These are phyloP conservation scores for Tubosaeta sp. DNA, from an alignment of 768 basidiomycete genomes.

Conservation along the genomic window DNA sequence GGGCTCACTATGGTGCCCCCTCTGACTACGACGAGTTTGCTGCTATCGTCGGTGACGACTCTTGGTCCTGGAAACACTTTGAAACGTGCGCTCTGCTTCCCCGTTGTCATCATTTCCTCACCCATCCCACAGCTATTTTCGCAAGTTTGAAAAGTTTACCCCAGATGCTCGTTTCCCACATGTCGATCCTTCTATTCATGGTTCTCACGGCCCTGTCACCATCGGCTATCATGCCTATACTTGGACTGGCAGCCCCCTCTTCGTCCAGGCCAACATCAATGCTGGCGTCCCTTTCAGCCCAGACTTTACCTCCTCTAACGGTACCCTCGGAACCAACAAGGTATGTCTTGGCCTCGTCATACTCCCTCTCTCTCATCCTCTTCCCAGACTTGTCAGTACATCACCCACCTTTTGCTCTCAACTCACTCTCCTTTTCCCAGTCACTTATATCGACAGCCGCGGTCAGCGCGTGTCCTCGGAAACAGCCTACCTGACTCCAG, in stretches of 20 bases:
- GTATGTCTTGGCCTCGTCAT: slow-evolving; percentile 32
- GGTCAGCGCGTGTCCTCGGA: slow-evolving; percentile 59
- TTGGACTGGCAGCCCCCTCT: slow-evolving; percentile 44
- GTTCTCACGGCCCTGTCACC: slow-evolving; percentile 51
- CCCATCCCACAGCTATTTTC: slow-evolving; percentile 51
- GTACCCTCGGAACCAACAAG: slow-evolving; percentile 59
- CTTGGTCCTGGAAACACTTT: slow-evolving; percentile 55
- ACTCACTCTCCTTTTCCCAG: slow-evolving; percentile 32
- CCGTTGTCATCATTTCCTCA: neutral
- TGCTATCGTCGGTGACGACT: slow-evolving; percentile 44
- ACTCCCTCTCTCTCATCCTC: neutral
- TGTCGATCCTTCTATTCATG: slow-evolving; percentile 45
- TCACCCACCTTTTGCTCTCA: neutral
- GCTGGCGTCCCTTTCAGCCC: slow-evolving; percentile 48
- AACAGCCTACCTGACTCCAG: slow-evolving; percentile 59
- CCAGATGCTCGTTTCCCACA: slow-evolving; percentile 47
- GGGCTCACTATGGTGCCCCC: slow-evolving; percentile 60
- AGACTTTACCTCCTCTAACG: slow-evolving; percentile 54
- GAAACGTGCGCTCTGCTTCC: slow-evolving; percentile 33
- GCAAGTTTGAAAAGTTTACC: slow-evolving; percentile 59
- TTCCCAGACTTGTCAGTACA: slow-evolving; percentile 43
- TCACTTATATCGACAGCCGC: slow-evolving; percentile 60
- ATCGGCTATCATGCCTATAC: slow-evolving; percentile 54
- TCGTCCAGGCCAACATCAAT: slow-evolving; percentile 49
- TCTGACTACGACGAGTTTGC: slow-evolving; percentile 70